Conservation (phyloP, 2,329 filamentous ascomycete genomes). For the Colletotrichum chlorophyti region DNA sequence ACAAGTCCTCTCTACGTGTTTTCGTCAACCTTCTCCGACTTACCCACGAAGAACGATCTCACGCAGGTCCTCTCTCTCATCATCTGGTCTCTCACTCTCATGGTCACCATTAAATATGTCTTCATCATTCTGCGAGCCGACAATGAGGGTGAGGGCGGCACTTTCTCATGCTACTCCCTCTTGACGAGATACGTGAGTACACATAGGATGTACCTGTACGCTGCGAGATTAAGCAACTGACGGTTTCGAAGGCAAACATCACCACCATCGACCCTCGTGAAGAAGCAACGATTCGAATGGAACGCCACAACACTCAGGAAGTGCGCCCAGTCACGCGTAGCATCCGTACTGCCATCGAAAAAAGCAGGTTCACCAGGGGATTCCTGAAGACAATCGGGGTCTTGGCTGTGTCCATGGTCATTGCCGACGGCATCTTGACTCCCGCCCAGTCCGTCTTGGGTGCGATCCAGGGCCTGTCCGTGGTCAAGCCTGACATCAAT, state of each 20-base stretch:
- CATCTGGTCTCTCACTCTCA: conserved; percentile 72
- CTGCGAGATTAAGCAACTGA: not conserved
- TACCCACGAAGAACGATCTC: conserved; percentile 64
- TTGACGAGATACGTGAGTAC: conserved; percentile 62
- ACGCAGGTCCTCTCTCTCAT: conserved; percentile 72
- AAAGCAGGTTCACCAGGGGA: conserved; percentile 55
- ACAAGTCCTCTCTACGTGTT: conserved; percentile 72
- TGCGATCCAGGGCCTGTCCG: conserved; percentile 69
- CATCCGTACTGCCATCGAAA: conserved; percentile 64
- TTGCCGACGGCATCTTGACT: conserved; percentile 70
- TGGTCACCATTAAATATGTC: conserved; percentile 74
- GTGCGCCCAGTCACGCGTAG: conserved; percentile 57
- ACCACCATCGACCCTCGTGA: conserved; percentile 64
- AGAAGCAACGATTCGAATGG: conserved; percentile 61
- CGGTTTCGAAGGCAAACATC: conserved; percentile 57
- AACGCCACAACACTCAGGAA: conserved; percentile 64
- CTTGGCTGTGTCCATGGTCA: conserved; percentile 71
- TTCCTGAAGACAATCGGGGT: conserved; percentile 68
- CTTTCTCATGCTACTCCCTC: conserved; percentile 71
- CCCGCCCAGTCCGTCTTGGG: conserved; percentile 75
- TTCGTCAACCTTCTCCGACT: conserved; percentile 68
- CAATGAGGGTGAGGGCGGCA: conserved; percentile 75
- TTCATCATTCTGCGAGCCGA: conserved; percentile 71
- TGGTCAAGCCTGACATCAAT: conserved; percentile 62
- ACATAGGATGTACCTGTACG: not conserved